Evolutionary conservation across 148 eudicot species (phyloP), one percentile per base, ranked within the genome.

Genomic region (Tetragonia tetragonoides): DNA sequence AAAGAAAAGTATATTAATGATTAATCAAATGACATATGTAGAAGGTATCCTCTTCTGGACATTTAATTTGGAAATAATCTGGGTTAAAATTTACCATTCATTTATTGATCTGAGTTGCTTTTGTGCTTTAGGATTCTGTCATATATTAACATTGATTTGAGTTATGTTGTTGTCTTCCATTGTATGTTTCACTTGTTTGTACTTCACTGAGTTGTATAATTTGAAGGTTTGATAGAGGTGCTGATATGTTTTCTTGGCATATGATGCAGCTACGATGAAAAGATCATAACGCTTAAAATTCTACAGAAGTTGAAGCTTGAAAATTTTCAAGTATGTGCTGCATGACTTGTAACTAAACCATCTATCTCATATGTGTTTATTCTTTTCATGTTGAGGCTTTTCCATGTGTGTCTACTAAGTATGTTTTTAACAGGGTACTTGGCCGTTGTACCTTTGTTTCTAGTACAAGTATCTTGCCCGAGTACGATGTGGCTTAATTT

Each of bases 271-370:
- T 85, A 83, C 81, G 94, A 95, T 79, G 99, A 88, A 77, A 90
- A 90, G 79, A 83, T 84, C n/a, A 88, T 87, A 54, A 83, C 99
- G 0, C 89, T 83, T 73, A 91, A 89, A 83, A 91, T 95, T 82
- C 86, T 95, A 46, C 88, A 85, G 88, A 95, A 87, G 76, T 68
- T 95, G 77, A 87, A 85, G 83, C 97, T 95, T 73, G 92, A 86
- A 81, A 95, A 95, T 83, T 95, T 84, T 79, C 99, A 95, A 88
- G 99, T 95, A 82, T 71, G 80, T 80, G 77, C 80, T 72, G 9
- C 44, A 16, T 18, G 46, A 44, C 59, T 40, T 39, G 34, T 62
- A 16, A 12, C 20, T 65, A 65, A 21, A 54, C 37, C 57, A 47
- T 34, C 46, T 51, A 34, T 70, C 42, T 11, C 18, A 47, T 40